Percentiles rank a stretch among this genome's conserved stretches.
Evolutionary conservation across 2,329 filamentous ascomycete species (phyloP).

Genomic region (Ophiognomonia clavigignenti-juglandacearum): DNA sequence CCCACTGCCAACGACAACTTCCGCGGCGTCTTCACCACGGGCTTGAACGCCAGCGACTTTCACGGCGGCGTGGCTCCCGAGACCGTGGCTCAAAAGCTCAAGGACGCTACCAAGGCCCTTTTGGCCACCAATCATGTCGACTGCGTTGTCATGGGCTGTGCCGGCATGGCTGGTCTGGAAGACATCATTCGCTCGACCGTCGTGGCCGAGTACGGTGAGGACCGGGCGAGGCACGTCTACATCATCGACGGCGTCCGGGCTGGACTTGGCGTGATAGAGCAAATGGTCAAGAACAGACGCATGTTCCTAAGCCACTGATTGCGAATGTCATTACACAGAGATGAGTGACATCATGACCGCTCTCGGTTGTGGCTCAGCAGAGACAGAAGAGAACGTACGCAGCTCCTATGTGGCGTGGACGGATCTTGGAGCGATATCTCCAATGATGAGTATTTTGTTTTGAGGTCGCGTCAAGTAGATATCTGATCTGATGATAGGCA

Average conservation of each 20-base stretch:
- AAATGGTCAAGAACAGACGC: conserved; percentile 40
- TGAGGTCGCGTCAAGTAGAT: too few species aligned
- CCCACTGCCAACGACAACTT: conserved; percentile 48
- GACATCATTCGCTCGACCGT: conserved; percentile 68
- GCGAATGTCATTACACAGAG: too few species aligned
- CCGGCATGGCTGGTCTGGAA: conserved; percentile 85
- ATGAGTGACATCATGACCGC: too few species aligned
- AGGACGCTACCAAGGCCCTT: conserved; percentile 63
- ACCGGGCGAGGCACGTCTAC: conserved; percentile 50
- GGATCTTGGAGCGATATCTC: too few species aligned
- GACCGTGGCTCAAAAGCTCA: conserved; percentile 62
- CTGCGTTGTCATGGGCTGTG: conserved; percentile 80
- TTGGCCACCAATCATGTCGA: conserved; percentile 52
- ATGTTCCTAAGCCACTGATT: conserved; percentile 26
- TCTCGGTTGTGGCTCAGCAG: too few species aligned
- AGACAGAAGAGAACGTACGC: too few species aligned
- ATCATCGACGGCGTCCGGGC: conserved; percentile 79
- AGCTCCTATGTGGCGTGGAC: too few species aligned
- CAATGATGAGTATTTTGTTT: too few species aligned
- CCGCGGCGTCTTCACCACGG: conserved; percentile 77
- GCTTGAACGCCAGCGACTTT: conserved; percentile 73
- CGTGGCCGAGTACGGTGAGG: conserved; percentile 56
- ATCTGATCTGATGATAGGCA: too few species aligned
- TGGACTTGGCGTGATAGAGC: conserved; percentile 58
- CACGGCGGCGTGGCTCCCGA: conserved; percentile 63